phyloP scores from a whole-genome alignment of 306 rosid genomes.

The Alnus rubra region DNA sequence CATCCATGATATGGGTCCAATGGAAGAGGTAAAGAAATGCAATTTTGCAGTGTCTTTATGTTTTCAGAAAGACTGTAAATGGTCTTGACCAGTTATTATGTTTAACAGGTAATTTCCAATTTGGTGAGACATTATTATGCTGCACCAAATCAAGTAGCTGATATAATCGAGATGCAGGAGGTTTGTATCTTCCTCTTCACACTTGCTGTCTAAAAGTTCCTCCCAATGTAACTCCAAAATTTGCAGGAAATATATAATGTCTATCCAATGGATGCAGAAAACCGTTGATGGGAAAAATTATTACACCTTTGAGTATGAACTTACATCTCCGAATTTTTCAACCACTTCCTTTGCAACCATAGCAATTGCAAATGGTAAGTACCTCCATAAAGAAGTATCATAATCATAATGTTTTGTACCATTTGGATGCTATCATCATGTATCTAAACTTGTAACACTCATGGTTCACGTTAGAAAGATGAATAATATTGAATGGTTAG shows the following conservation, averaged over 20 bases:
- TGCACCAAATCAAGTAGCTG: conserved; percentile 81
- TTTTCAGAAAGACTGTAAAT: background rate
- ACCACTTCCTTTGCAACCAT: conserved; percentile 76
- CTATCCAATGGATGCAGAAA: conserved; percentile 48
- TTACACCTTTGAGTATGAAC: conserved; percentile 79
- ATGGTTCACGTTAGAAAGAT: too few species aligned
- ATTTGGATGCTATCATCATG: background rate
- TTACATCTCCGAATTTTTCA: conserved; percentile 61
- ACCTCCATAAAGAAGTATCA: background rate
- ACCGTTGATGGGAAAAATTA: conserved; percentile 77
- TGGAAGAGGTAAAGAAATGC: conserved; percentile 67
- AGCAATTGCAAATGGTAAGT: conserved; percentile 87
- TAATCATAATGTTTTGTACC: conserved; percentile 11
- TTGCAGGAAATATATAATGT: conserved; percentile 12
- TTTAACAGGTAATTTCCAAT: conserved; percentile 51
- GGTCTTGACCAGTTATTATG: conserved; percentile 23
- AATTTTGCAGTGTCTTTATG: background rate
- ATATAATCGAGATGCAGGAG: conserved; percentile 77
- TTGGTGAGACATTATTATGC: conserved; percentile 77
- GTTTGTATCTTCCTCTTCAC: conserved; percentile 37
- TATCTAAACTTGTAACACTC: background rate
- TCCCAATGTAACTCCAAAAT: conserved; percentile 2
- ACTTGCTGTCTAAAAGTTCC: background rate
- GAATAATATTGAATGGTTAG: too few species aligned
- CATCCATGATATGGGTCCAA: conserved; percentile 81